Evolutionary conservation across 73 alveolate species (phyloP).

Genomic region (Paramecium caudatum): DNA sequence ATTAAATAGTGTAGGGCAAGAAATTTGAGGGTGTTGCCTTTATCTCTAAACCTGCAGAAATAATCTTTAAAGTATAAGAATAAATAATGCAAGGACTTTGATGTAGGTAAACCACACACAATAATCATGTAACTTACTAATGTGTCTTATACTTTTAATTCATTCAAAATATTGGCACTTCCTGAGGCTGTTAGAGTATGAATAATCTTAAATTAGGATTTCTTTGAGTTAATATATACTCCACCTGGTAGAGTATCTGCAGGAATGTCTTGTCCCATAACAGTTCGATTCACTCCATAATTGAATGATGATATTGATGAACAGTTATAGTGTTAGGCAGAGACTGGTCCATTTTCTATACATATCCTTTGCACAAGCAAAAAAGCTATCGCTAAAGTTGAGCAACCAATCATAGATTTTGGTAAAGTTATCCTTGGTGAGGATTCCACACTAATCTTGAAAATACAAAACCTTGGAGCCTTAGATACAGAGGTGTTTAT

Average conservation of each 20-base stretch:
- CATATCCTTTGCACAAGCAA: conserved; percentile 94
- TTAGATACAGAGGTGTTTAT: conserved; percentile 86
- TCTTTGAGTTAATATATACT: conserved; percentile 93
- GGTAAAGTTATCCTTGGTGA: conserved; percentile 97
- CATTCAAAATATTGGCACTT: conserved; percentile 84
- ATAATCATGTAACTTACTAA: conserved; percentile 93
- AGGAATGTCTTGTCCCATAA: conserved; percentile 96
- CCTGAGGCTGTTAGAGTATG: conserved; percentile 50
- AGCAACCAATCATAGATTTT: conserved; percentile 90
- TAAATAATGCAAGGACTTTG: conserved; percentile 84
- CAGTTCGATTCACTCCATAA: conserved; percentile 95
- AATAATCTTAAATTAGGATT: conserved; percentile 79
- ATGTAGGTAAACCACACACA: conserved; percentile 92
- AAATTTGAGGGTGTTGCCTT: conserved; percentile 96
- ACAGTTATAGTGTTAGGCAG: conserved; percentile 91
- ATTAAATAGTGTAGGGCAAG: conserved; percentile 92
- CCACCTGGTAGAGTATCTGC: conserved; percentile 99
- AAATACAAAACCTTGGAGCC: conserved; percentile 93
- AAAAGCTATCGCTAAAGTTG: conserved; percentile 91
- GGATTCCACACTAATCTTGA: conserved; percentile 82
- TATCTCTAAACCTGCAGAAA: conserved; percentile 95
- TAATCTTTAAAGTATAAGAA: conserved; percentile 86
- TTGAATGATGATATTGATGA: conserved; percentile 93
- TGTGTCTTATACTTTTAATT: conserved; percentile 93
- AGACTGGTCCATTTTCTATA: conserved; percentile 95